Conservation (phyloP, 2,329 filamentous ascomycete genomes). For the Thermoascus crustaceus region DNA sequence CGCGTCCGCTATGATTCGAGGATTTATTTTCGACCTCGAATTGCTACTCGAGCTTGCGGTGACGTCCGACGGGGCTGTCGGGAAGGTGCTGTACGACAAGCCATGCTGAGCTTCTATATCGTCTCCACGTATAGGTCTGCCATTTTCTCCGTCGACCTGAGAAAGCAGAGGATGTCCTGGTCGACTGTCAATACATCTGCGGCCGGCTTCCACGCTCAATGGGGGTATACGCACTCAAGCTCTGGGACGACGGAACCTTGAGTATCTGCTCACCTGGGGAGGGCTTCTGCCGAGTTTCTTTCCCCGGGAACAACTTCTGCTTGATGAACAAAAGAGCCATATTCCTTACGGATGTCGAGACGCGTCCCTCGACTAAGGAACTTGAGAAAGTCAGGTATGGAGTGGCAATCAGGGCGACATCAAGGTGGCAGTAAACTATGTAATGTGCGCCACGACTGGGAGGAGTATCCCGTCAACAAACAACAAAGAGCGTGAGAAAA, state of each 20-base stretch:
- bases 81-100: constrained; percentile 29
- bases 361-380: too few relatives aligned
- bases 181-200: constrained; percentile 6
- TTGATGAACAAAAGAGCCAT: constrained; percentile 35
- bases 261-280: constrained; percentile 7
- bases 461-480: too few relatives aligned
- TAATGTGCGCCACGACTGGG: too few relatives aligned
- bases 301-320: constrained; percentile 26
- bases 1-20: constrained; percentile 48
- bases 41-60: constrained; percentile 14
- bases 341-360: too few relatives aligned
- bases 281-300: constrained; percentile 10
- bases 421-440: too few relatives aligned
- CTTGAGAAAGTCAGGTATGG: neutral
- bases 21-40: constrained; percentile 29
- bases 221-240: constrained; percentile 6
- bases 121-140: constrained; percentile 16
- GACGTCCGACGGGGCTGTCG: constrained; percentile 11
- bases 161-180: constrained; percentile 27
- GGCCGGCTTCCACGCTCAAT: constrained; percentile 3
- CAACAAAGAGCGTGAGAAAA: too few relatives aligned
- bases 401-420: too few relatives aligned
- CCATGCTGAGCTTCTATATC: constrained; percentile 28
- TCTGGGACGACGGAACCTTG: constrained; percentile 9
- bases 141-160: constrained; percentile 16